Evolutionary conservation across 2,329 filamentous ascomycete species (phyloP), one percentile per base, ranked within the genome.

Genomic region (Calonectria hongkongensis): DNA sequence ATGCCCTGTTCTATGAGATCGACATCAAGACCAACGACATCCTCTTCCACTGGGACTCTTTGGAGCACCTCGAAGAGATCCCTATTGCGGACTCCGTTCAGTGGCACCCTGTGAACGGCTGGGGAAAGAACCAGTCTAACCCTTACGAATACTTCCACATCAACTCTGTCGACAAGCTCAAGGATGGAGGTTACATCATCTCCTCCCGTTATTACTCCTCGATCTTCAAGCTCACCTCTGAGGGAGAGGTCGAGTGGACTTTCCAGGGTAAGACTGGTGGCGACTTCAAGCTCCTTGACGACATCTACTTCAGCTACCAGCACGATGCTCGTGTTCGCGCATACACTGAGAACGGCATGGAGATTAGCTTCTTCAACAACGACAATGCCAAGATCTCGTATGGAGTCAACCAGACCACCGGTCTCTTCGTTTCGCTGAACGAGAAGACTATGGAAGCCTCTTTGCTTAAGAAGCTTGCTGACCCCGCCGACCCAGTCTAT

Each of bases 91-190:
- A 58, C 54, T 58, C 54, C 16, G 54, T 58, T 58, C 54, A 58
- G 54, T 58, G 36, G 30, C 54, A 58, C 30, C 54, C 54, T 18
- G 30, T 58, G 4, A 39, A 58, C 30, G 54, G 30, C 33, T 58
- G 21, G n/a, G 54, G 54, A 39, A 30, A 58, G 54, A 58, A 58
- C 54, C 54, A 58, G 54, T 58, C 54, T 12, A 39, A 58, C 33
- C 54, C 54, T 58, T 58, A 58, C n/a, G 54, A 58, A 30, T 58
- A 58, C 33, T 58, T 58, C 54, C 54, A 58, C 54, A 58, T 58
- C 54, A 58, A 58, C 54, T 58, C 54, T 25, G 54, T 58, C 12
- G 54, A 58, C 54, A 58, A 58, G 54, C 10, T 9, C 54, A 58
- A 58, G 30, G 54, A 58, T 39, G 54, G 54, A 15, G 33, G 30